A percentile compares a stretch with the other conserved stretches of the same genome.
phyloP scores from a whole-genome alignment of 1,284 basidiomycete genomes.

The Chiua sp. region DNA sequence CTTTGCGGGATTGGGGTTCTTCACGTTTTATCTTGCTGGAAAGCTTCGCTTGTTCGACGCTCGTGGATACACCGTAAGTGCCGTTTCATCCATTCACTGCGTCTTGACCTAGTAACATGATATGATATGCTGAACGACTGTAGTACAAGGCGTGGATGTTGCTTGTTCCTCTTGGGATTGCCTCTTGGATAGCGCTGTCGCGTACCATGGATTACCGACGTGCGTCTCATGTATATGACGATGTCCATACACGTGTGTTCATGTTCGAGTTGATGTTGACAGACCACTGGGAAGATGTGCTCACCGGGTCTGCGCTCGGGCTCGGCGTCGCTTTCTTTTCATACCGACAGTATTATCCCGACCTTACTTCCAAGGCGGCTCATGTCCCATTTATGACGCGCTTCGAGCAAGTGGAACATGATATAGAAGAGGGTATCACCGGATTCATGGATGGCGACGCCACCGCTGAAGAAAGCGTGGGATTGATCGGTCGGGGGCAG shows the following conservation, averaged over 20 bases:
- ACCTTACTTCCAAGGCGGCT: slow-evolving; percentile 37
- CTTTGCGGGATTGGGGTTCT: slow-evolving; percentile 77
- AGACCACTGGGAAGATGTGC: slow-evolving; percentile 62
- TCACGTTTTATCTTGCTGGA: slow-evolving; percentile 75
- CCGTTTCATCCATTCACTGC: background rate
- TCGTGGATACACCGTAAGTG: slow-evolving; percentile 60
- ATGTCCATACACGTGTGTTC: background rate
- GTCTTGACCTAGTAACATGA: background rate
- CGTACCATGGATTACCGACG: slow-evolving; percentile 73
- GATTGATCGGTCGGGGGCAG: slow-evolving; percentile 21
- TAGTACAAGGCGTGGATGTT: slow-evolving; percentile 73
- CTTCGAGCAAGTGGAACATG: slow-evolving; percentile 20
- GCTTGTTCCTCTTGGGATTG: slow-evolving; percentile 64
- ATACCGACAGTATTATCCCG: slow-evolving; percentile 52
- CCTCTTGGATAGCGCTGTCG: slow-evolving; percentile 70
- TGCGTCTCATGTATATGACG: slow-evolving; percentile 36
- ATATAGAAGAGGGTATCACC: background rate
- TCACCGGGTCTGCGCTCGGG: slow-evolving; percentile 58
- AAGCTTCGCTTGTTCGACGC: slow-evolving; percentile 77
- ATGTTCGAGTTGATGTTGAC: background rate
- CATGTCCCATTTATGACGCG: slow-evolving; percentile 55
- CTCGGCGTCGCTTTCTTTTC: slow-evolving; percentile 52
- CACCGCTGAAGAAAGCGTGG: slow-evolving; percentile 43
- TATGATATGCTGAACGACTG: background rate
- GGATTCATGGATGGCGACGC: slow-evolving; percentile 16